Conservation (phyloP, 768 basidiomycete genomes). For the Lactarius indigo region DNA sequence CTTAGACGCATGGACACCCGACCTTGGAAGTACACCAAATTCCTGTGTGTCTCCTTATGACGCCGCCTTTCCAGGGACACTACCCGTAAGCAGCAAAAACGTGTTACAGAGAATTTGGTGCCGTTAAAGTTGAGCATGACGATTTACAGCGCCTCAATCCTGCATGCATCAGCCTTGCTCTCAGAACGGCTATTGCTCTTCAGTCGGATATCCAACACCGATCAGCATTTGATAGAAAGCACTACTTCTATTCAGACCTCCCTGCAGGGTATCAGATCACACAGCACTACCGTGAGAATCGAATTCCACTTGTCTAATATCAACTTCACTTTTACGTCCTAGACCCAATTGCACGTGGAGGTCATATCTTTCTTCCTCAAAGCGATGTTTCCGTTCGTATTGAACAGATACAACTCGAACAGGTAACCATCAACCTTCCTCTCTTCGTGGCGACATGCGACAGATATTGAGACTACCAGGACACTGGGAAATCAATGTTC, state of each 20-base stretch:
- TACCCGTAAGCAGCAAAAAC: slow-evolving; percentile 60
- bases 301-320: neutral
- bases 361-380: slow-evolving; percentile 48
- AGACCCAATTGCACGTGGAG: slow-evolving; percentile 80
- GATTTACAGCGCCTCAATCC: slow-evolving; percentile 52
- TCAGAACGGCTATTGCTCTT: slow-evolving; percentile 80
- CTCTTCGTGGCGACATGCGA: neutral
- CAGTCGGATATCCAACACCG: slow-evolving; percentile 55
- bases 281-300: slow-evolving; percentile 16
- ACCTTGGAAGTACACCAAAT: slow-evolving; percentile 58
- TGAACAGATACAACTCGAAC: slow-evolving; percentile 93
- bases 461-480: slow-evolving; percentile 43
- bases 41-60: slow-evolving; percentile 73
- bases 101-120: neutral
- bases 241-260: slow-evolving; percentile 96
- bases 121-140: neutral
- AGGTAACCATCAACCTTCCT: slow-evolving; percentile 42
- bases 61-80: slow-evolving; percentile 88
- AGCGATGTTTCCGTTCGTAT: slow-evolving; percentile 60
- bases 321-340: slow-evolving; percentile 7
- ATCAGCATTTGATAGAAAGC: slow-evolving; percentile 93
- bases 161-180: slow-evolving; percentile 71
- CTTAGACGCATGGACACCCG: slow-evolving; percentile 42
- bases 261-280: slow-evolving; percentile 95
- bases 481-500: slow-evolving; percentile 84